Evolutionary conservation across 2,329 filamentous ascomycete genomes (phyloP).

Genomic region (Apiospora marii): DNA sequence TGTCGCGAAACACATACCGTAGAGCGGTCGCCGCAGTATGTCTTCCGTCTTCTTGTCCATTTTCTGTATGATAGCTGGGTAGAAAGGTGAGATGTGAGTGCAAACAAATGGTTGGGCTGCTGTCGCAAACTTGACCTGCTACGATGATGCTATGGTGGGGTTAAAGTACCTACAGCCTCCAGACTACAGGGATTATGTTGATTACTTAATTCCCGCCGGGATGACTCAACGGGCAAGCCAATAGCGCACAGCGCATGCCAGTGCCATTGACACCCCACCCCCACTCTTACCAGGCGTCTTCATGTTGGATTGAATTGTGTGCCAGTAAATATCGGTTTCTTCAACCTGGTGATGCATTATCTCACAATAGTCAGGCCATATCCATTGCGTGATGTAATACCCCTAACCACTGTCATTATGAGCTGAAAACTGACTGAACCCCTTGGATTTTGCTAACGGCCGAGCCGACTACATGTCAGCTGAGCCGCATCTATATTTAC

Average conservation of each 20-base stretch:
- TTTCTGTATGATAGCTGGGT: not conserved
- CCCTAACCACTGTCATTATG: not conserved
- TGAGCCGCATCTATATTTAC: not conserved
- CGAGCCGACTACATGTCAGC: not conserved
- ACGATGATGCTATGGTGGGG: slow-evolving; percentile 17
- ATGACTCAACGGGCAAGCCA: not conserved
- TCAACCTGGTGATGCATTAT: not conserved
- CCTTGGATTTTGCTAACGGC: not conserved
- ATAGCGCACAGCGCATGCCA: not conserved
- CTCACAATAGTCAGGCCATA: not conserved
- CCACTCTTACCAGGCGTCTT: not conserved
- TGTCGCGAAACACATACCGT: slow-evolving; percentile 39
- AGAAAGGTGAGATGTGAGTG: not conserved
- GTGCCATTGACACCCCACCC: not conserved
- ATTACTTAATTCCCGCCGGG: not conserved
- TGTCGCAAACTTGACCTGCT: slow-evolving; percentile 1
- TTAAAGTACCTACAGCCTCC: not conserved
- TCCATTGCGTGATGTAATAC: not conserved
- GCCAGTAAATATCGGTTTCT: not conserved
- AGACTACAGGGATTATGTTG: not conserved
- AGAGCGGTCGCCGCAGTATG: slow-evolving; percentile 46
- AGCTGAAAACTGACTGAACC: not conserved
- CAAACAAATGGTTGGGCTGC: not conserved
- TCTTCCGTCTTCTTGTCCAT: slow-evolving; percentile 40
- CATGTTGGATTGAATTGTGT: not conserved